A percentile compares a stretch with the other conserved stretches of the same genome.
Conservation (phyloP, 2,329 filamentous ascomycete species). For the Hymenoscyphus fraxineus region DNA sequence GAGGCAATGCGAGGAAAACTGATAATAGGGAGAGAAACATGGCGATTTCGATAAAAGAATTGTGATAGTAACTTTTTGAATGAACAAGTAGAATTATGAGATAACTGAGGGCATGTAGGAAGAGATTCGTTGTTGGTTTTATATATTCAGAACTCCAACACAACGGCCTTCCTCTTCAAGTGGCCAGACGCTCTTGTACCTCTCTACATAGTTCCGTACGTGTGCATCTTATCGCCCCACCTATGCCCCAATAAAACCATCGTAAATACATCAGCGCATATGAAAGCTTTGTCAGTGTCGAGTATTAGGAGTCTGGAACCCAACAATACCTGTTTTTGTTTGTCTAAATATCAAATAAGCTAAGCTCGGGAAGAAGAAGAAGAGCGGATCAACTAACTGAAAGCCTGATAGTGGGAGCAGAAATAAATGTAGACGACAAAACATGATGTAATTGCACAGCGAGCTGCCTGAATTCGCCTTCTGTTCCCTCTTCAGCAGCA, state of each 20-base stretch:
- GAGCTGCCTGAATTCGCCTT: background rate
- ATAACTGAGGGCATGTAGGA: constrained; percentile 5
- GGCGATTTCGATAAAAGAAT: constrained; percentile 8
- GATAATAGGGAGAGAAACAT: constrained; percentile 31
- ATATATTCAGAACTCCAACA: background rate
- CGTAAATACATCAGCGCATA: background rate
- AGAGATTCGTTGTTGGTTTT: background rate
- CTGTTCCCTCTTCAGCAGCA: background rate
- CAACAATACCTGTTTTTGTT: background rate
- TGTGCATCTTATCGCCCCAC: background rate
- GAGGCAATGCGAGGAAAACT: constrained; percentile 3
- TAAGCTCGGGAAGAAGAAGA: background rate
- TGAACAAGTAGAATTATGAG: background rate
- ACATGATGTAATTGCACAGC: background rate
- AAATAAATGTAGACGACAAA: background rate
- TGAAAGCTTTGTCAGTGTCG: background rate
- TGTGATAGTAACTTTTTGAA: background rate
- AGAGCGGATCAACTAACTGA: background rate
- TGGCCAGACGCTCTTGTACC: background rate
- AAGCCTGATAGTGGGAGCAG: background rate
- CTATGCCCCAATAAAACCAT: background rate
- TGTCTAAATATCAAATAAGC: background rate
- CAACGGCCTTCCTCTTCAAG: background rate
- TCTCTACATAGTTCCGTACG: background rate
- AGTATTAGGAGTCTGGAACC: background rate